Base-by-base conservation (phyloP, 2,329 filamentous ascomycete genomes). In the Sporothrix curviconia region DNA sequence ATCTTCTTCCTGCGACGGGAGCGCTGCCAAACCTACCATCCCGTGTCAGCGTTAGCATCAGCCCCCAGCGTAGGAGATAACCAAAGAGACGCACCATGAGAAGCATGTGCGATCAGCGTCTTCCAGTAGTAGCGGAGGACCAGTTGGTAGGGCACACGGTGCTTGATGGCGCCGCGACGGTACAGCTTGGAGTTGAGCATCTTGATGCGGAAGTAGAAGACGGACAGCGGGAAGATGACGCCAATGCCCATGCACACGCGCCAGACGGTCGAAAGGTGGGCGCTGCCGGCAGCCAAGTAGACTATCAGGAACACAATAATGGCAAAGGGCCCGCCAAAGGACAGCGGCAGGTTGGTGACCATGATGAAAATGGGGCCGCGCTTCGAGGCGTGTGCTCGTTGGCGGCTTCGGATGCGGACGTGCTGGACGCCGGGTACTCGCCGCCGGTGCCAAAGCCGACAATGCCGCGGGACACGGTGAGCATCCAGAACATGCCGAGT, bases 361-460 rank as follows among this genome's bases (percentile, higher is more conserved):
- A 82, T 74, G n/a, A 78, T 78, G 57, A 83, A 80, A 64, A 82
- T 76, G 66, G 81, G 79, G 3, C 80, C 69, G 4, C 69, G 65
- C 3, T 64, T 62, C 3, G 55, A 63, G 65, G 65, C 42, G 69
- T 65, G 0, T 50, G 72, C 62, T 82, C 79, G 59, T 83, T 78
- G 1, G 79, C 76, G 0, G 79, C 76, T 64, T 84, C 81, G 12
- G 75, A 71, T 0, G 79, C 76, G 42, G 76, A 77, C 3, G 74
- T 71, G 43, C 70, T 71, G 2, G 74, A 77, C 3, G 79, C 78
- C 3, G 79, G 79, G 63, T 82, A 82, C 61, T 82, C 79, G 24
- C 72, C 71, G n/a, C 76, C 76, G 2, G 76, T 74, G 4, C 76
- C 76, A 28, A 72, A 69, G 5, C 73, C 73, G 6, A 72, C 71